Percentiles rank a stretch among this genome's conserved stretches.
These are phyloP conservation scores for Diutina mesorugosa DNA, from an alignment of 1,139 yeast genomes.

Conservation along the genomic window DNA sequence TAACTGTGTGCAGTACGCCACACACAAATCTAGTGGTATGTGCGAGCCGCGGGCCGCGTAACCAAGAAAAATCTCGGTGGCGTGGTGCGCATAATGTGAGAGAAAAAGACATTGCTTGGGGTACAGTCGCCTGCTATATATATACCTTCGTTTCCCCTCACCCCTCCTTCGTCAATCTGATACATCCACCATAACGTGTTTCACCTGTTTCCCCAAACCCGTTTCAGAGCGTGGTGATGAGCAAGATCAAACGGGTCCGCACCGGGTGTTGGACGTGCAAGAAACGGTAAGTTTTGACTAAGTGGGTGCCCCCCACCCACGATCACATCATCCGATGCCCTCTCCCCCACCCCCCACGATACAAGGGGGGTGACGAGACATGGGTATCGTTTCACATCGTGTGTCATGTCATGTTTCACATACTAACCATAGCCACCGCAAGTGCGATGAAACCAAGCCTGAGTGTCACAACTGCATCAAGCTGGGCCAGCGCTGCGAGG, in stretches of 20 bases:
- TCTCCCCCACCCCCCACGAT: too few species aligned
- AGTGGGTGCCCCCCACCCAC: constrained; percentile 2
- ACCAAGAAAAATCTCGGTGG: too few species aligned
- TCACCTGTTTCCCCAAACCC: too few species aligned
- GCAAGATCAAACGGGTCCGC: constrained; percentile 31
- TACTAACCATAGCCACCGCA: not conserved
- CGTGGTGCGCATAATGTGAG: too few species aligned
- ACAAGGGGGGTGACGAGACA: constrained; percentile 8
- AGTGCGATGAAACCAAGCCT: not conserved
- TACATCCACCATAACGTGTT: too few species aligned
- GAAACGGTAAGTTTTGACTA: constrained; percentile 15
- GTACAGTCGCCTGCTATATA: too few species aligned
- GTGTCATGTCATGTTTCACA: constrained; percentile 14
- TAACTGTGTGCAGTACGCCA: too few species aligned
- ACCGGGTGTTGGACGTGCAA: constrained; percentile 42
- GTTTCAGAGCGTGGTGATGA: not conserved
- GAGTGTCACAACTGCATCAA: not conserved
- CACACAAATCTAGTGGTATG: too few species aligned
- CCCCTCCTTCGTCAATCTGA: too few species aligned
- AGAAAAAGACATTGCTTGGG: too few species aligned
- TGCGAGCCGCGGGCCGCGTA: too few species aligned
- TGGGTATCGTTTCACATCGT: constrained; percentile 16
- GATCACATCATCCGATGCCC: not conserved
- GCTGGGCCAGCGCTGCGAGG: not conserved
- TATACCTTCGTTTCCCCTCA: too few species aligned